Conservation (phyloP, 345 rosid genomes). For the Noccaea bulbosa region DNA sequence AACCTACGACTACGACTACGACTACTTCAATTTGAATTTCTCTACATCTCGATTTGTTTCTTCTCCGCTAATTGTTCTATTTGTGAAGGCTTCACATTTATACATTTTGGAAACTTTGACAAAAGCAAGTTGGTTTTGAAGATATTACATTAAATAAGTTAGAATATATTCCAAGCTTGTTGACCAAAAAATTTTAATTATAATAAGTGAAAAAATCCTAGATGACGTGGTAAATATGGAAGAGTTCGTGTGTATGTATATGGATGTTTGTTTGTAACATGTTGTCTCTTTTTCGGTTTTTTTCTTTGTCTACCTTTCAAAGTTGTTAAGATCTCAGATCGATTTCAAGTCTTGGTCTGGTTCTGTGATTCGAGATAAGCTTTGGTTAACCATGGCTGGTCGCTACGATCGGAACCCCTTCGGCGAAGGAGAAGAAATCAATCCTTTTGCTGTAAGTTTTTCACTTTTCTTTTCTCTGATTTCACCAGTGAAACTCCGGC, state of each 20-base stretch:
- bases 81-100: not conserved
- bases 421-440: constrained; percentile 79
- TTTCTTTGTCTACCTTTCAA: constrained; percentile 1
- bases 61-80: not conserved
- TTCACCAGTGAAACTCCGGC: not conserved
- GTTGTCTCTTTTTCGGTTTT: not conserved
- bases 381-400: constrained; percentile 60
- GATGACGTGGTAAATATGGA: not conserved
- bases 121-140: not conserved
- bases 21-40: constrained; percentile 4
- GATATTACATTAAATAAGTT: not conserved
- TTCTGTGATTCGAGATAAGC: constrained; percentile 8
- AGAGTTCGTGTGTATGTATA: not conserved
- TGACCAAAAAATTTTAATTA: too few relatives aligned
- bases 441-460: constrained; percentile 83
- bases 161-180: too few relatives aligned
- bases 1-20: constrained; percentile 6
- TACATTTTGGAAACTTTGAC: not conserved
- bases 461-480: not conserved
- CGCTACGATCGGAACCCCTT: constrained; percentile 86
- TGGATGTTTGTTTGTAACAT: constrained; percentile 3
- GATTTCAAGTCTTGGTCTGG: not conserved
- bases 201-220: too few relatives aligned
- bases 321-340: constrained; percentile 25
- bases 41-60: not conserved